Evolutionary conservation across 2,329 filamentous ascomycete genomes (phyloP), one percentile per base, ranked within the genome.

Genomic region (Diaporthe vaccinii): DNA sequence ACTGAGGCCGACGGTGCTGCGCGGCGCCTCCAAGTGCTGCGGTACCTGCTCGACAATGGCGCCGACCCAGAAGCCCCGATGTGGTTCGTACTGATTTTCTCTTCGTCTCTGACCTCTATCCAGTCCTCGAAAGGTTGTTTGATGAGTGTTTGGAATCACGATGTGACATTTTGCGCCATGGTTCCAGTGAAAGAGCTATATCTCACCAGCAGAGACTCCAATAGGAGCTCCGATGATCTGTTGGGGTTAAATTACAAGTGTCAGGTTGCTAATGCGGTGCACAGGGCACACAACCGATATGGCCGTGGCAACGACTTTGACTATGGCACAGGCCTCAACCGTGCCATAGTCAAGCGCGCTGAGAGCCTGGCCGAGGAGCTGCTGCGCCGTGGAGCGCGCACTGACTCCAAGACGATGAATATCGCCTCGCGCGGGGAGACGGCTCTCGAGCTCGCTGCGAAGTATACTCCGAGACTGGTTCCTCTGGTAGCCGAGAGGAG

Each of bases 241-340:
- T 39, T 15, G 34, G 10, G 34, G 2, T 25, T 25, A 25, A 3
- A 59, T 1, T 15, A 0, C 3, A 4, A 8, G 4, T 39, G 20
- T n/a, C 3, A 31, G 17, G 14, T 17, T 41, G 34, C 34, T 41
- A 3, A 61, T 61, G 22, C 12, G 8, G 1, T 17, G 4, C 22
- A 61, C 36, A 41, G 34, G 36, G 22, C 22, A 61, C 34, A 41
- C 12, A 25, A 61, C 3, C 34, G 34, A 2, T n/a, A 39, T 22
- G 58, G 58, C 22, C 14, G 22, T 61, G 58, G 58, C 2, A 17
- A 61, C n/a, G 58, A 61, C 14, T 46, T 65, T 46, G 59, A 65
- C 41, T 65, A 6, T 1, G 39, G 59, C 39, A 46, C 25, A 46
- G 59, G 39, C 8, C 59, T 65, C 41, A 65, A 65, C 25, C 59